phyloP scores from a whole-genome alignment of 306 rosid species.

The Castanea mollissima region DNA sequence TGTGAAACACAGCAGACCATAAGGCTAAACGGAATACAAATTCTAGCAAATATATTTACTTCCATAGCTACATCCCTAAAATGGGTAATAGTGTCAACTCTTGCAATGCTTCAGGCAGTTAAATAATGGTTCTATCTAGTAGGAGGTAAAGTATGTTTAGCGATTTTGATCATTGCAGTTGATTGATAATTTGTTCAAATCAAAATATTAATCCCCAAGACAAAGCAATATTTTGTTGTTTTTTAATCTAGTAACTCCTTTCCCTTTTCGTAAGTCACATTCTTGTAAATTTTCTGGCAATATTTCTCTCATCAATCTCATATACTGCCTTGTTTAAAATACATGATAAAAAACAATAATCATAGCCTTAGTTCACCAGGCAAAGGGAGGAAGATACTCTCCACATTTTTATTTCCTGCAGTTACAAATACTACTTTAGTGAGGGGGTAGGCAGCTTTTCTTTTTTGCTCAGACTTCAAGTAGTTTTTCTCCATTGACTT shows the following conservation, averaged over 20 bases:
- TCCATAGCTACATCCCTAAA: neutral
- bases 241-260: no score
- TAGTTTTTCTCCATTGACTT: neutral
- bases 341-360: neutral
- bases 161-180: neutral
- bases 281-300: neutral
- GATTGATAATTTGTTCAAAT: no score
- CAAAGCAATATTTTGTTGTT: no score
- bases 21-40: neutral
- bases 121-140: neutral
- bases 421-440: no score
- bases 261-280: neutral
- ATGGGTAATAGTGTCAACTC: no score
- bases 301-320: neutral
- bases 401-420: no score
- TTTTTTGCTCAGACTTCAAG: neutral
- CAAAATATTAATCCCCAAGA: no score
- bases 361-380: neutral
- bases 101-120: neutral
- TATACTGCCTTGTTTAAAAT: neutral
- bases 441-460: neutral
- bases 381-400: no score
- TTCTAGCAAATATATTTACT: neutral
- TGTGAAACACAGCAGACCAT: no score
- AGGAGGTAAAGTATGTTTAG: no score